Evolutionary conservation across 495 filamentous ascomycete genomes (phyloP), one percentile per base, ranked within the genome.

Genomic region (Trichoderma erinaceum): DNA sequence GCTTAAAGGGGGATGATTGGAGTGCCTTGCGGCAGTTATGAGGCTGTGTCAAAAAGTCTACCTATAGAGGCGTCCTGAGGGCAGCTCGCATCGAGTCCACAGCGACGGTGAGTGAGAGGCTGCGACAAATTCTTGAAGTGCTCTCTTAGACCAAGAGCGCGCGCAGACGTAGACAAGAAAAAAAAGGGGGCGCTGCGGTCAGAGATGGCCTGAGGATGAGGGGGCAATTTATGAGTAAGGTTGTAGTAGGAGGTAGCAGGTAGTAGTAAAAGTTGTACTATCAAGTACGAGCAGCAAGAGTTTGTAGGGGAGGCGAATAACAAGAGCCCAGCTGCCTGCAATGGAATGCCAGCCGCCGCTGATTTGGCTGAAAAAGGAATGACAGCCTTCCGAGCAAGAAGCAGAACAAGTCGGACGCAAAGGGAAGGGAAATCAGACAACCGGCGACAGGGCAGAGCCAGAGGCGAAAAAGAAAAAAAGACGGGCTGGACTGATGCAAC

Each of bases 291-390:
- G 44, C 12, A n/a, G 44, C 44, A 48, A n/a, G 13, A 48, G 44
- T 10, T 52, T n/a, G 35, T 10, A 52, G 48, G 48, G 48, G 18
- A 52, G 48, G 48, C 48, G 48, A 52, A 52, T 52, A 52, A 52
- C n/a, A 61, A 32, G 3, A 61, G 25, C 23, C 56, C 23, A 61
- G 27, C 8, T 25, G 25, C 56, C 56, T 38, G 56, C 27, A 61
- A 61, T 61, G 56, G 56, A 61, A 61, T 61, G 56, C 56, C 56
- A 27, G 56, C 56, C 56, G 56, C 56, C 56, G 56, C 56, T 61
- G 56, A 29, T 61, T 61, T 27, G n/a, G n/a, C 44, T n/a, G 44
- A 32, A 27, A 61, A 61, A 61, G 56, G 56, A 61, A 61, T 61
- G 56, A 61, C 56, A 32, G 56, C 56, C 27, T 61, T 61, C 56